Conservation (phyloP, 495 filamentous ascomycete species). For the Podospora fimiseda region DNA sequence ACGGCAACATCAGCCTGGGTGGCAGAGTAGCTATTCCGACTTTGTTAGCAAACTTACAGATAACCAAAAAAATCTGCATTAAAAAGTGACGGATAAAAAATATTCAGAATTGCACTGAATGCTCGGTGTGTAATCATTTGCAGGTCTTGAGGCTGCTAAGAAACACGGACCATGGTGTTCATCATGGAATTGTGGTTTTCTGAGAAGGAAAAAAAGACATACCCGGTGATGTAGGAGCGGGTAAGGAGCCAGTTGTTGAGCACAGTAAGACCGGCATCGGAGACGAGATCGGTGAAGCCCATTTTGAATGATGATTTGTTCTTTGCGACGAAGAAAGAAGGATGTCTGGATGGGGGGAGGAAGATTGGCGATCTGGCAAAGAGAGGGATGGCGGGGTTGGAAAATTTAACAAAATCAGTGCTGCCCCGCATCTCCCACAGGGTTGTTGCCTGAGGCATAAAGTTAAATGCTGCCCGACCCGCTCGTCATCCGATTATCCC, state of each 20-base stretch:
- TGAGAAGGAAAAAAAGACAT: conserved; percentile 38
- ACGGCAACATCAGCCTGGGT: conserved; percentile 93
- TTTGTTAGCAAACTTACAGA: conserved; percentile 5
- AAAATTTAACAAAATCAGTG: conserved; percentile 8
- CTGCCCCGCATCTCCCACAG: conserved; percentile 5
- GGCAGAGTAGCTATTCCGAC: conserved; percentile 60
- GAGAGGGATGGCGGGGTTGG: conserved; percentile 17
- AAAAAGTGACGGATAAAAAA: conserved; percentile 22
- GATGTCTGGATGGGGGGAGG: conserved; percentile 7
- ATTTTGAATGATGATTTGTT: conserved; percentile 43
- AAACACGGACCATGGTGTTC: conserved; percentile 98
- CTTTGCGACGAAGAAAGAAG: conserved; percentile 6
- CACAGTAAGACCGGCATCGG: conserved; percentile 81
- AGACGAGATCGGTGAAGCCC: conserved; percentile 92
- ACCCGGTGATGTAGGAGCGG: conserved; percentile 93
- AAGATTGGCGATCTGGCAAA: conserved; percentile 4
- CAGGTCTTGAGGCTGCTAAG: conserved; percentile 98
- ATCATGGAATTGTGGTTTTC: conserved; percentile 57
- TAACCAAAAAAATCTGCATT: neutral
- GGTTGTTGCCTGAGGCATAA: conserved; percentile 7
- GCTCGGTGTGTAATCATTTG: conserved; percentile 69
- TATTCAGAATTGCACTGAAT: conserved; percentile 81
- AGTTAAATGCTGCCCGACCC: neutral
- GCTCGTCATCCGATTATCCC: too few species aligned
- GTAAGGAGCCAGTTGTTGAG: conserved; percentile 87